Percentiles rank a stretch among this genome's conserved stretches.
These are phyloP conservation scores for Heimioporus retisporus DNA, from an alignment of 1,284 basidiomycete genomes.

Conservation along the genomic window DNA sequence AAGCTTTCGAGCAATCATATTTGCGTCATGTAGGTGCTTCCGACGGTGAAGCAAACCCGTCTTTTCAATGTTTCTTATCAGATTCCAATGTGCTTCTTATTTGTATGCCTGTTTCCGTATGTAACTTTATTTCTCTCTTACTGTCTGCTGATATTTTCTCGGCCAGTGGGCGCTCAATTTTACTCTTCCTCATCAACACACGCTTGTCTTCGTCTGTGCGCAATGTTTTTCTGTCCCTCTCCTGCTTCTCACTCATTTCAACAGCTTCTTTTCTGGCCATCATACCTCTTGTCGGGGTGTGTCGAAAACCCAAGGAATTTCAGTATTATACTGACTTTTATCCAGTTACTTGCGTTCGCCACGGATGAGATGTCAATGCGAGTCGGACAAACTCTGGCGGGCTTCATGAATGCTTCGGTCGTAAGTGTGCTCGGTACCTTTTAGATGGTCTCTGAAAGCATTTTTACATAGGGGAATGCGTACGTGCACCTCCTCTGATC, in stretches of 20 bases:
- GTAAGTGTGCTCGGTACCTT: constrained; percentile 50
- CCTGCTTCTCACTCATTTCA: constrained; percentile 11
- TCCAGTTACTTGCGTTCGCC: constrained; percentile 83
- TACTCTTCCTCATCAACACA: constrained; percentile 60
- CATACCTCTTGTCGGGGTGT: constrained; percentile 79
- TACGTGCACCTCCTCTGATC: constrained; percentile 51
- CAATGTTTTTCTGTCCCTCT: constrained; percentile 19
- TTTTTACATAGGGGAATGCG: constrained; percentile 73
- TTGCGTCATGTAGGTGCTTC: constrained; percentile 58
- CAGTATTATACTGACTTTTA: constrained; percentile 5
- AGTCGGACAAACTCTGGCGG: constrained; percentile 88
- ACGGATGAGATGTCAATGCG: constrained; percentile 90
- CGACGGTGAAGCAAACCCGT: background rate
- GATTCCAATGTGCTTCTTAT: constrained; percentile 74
- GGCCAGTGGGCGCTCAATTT: constrained; percentile 81
- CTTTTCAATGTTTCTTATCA: constrained; percentile 38
- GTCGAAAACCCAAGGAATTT: constrained; percentile 12
- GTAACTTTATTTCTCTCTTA: constrained; percentile 30
- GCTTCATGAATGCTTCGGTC: constrained; percentile 88
- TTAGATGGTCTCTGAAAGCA: constrained; percentile 16
- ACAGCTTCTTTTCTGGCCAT: constrained; percentile 79
- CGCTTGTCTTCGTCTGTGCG: constrained; percentile 79
- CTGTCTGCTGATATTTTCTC: constrained; percentile 10
- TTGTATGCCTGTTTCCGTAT: constrained; percentile 77
- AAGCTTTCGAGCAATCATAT: constrained; percentile 61